phyloP scores from a whole-genome alignment of 495 filamentous ascomycete genomes.

The Trichocladium uniseriatum region DNA sequence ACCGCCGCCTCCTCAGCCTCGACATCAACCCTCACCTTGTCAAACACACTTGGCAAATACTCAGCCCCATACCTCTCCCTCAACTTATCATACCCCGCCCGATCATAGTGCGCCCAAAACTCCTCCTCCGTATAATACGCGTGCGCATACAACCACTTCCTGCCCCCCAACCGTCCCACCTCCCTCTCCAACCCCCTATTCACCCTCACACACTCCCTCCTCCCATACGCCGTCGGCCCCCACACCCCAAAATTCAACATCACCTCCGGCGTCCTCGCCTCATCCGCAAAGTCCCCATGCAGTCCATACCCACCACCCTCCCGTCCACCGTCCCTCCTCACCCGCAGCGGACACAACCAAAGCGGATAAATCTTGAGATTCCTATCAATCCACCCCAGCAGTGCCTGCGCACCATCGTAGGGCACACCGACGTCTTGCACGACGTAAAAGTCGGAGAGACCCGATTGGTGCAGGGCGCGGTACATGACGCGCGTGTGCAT shows the following conservation, averaged over 20 bases:
- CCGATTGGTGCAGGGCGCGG: constrained; percentile 47
- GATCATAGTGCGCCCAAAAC: constrained; percentile 46
- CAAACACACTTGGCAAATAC: constrained; percentile 44
- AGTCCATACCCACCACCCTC: too few species aligned
- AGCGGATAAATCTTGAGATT: constrained; percentile 46
- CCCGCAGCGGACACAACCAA: constrained; percentile 48
- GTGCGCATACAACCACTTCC: constrained; percentile 53
- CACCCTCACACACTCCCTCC: constrained; percentile 35
- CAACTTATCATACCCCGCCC: constrained; percentile 41
- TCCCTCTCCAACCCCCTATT: constrained; percentile 58
- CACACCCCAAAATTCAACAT: constrained; percentile 49
- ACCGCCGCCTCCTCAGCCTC: constrained; percentile 11
- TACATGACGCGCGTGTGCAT: constrained; percentile 55
- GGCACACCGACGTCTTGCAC: constrained; percentile 51
- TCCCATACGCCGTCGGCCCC: constrained; percentile 37
- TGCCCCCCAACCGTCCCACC: constrained; percentile 53
- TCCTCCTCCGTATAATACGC: constrained; percentile 46
- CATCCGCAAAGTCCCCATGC: too few species aligned
- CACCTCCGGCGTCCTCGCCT: constrained; percentile 5
- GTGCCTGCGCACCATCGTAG: constrained; percentile 36
- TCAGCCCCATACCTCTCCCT: constrained; percentile 41
- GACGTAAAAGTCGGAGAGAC: constrained; percentile 41
- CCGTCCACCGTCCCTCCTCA: too few species aligned
- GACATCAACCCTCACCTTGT: constrained; percentile 42
- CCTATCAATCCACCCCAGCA: constrained; percentile 41